Evolutionary conservation across 345 rosid genomes (phyloP).

Genomic region (Brassica incana): DNA sequence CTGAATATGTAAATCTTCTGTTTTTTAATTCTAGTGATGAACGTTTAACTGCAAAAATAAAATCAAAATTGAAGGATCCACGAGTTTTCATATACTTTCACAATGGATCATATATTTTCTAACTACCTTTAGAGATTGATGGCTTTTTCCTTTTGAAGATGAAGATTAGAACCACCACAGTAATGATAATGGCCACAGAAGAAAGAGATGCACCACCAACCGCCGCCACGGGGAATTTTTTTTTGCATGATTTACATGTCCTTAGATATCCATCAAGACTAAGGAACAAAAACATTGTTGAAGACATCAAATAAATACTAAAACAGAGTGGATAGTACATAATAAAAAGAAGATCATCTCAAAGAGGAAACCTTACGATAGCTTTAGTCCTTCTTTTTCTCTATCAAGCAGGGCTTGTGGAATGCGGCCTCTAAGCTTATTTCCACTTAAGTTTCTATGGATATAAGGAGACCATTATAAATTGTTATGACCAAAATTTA

Average conservation of each 20-base stretch:
- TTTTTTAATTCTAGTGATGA: slow-evolving; percentile 30
- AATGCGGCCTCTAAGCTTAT: background rate
- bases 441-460: background rate
- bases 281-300: background rate
- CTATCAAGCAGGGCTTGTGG: background rate
- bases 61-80: background rate
- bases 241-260: background rate
- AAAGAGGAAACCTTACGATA: background rate
- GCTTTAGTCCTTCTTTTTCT: background rate
- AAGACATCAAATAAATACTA: background rate
- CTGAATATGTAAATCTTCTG: slow-evolving; percentile 32
- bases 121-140: background rate
- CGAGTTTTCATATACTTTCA: background rate
- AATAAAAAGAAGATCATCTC: background rate
- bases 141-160: background rate
- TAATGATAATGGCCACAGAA: background rate
- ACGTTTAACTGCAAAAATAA: background rate
- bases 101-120: background rate
- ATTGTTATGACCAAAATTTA: background rate
- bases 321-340: background rate
- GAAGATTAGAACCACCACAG: background rate
- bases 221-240: background rate
- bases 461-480: background rate
- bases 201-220: background rate
- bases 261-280: slow-evolving; percentile 1